Evolutionary conservation across 83 land plant species (phyloP), one percentile per base, ranked within the genome.

Genomic region (Isoetes engelmannii): DNA sequence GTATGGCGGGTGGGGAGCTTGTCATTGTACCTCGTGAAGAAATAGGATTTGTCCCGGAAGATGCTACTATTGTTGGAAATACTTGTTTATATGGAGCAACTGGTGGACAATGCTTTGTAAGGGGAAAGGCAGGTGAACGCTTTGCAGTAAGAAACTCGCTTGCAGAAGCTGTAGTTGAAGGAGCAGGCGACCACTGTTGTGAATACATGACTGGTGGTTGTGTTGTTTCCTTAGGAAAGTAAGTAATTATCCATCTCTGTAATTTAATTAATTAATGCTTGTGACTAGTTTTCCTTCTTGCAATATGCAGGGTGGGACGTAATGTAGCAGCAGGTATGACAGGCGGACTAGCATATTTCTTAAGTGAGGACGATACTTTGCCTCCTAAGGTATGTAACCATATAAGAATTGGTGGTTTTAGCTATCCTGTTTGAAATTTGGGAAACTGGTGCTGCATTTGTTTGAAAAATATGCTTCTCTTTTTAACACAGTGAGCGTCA

Each of bases 201-300:
- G 99, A 95, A 70, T 95, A 95, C 80, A 95, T 95, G 99, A 95
- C 99, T 62, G 99, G 99, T 56, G 99, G 99, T 63, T 91, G 97
- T 78, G 88, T 95, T 20, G 97, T 91, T 20, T 86, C 91, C n/a
- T 88, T 95, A 70, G 99, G 99, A 66, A 94, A 91, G 99, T 94
- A 72, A 69, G 99, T 84, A 0, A 13, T 41, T 42, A 7, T 61
- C 17, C 42, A 42, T 5, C 21, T 20, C 71, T 43, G 5, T 18
- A 71, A 58, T 7, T 6, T 61, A 10, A 15, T 51, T 73, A 48
- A 13, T 7, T 15, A 43, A 45, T 37, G 59, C 47, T 62, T 15
- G 45, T 7, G 57, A 15, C 61, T 8, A 1, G 37, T 72, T 73
- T 45, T 57, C 12, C 12, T 64, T 62, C 4, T 58, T 54, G 54